A percentile compares a stretch with the other conserved stretches of the same genome.
These are phyloP conservation scores for Lolium perenne DNA, from an alignment of 176 grass and related monocot species.

Conservation along the genomic window DNA sequence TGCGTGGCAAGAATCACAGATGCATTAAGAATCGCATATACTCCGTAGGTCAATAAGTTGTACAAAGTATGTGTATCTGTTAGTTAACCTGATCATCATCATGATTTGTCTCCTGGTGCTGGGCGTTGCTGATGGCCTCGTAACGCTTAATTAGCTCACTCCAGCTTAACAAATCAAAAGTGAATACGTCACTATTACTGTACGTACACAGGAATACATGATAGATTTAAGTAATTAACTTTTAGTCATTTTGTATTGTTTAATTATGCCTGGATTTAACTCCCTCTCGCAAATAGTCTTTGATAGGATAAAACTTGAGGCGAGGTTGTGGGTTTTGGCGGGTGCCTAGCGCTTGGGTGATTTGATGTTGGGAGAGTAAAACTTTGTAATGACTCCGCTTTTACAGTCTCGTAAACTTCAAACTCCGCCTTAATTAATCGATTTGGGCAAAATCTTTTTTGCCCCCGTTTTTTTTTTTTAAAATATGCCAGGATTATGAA, in stretches of 20 bases:
- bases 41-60: neutral
- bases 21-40: neutral
- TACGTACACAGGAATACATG: neutral
- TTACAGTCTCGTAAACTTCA: too few relatives aligned
- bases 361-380: too few relatives aligned
- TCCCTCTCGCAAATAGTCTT: too few relatives aligned
- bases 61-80: neutral
- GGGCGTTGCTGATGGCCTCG: slow-evolving; percentile 33
- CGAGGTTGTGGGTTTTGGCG: too few relatives aligned
- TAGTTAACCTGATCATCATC: slow-evolving; percentile 23
- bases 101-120: slow-evolving; percentile 13
- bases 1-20: neutral
- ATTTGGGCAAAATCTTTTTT: too few relatives aligned
- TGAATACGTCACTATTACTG: neutral
- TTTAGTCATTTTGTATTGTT: neutral
- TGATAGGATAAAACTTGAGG: too few relatives aligned
- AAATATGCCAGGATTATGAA: neutral
- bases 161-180: slow-evolving; percentile 42
- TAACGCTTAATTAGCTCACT: slow-evolving; percentile 55
- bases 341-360: too few relatives aligned
- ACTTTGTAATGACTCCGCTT: too few relatives aligned
- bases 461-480: too few relatives aligned
- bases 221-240: neutral
- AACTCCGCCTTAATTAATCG: too few relatives aligned
- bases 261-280: too few relatives aligned